Evolutionary conservation across 257 asterid genomes (phyloP), one percentile per base, ranked within the genome.

Genomic region (Nicotiana benthamiana): DNA sequence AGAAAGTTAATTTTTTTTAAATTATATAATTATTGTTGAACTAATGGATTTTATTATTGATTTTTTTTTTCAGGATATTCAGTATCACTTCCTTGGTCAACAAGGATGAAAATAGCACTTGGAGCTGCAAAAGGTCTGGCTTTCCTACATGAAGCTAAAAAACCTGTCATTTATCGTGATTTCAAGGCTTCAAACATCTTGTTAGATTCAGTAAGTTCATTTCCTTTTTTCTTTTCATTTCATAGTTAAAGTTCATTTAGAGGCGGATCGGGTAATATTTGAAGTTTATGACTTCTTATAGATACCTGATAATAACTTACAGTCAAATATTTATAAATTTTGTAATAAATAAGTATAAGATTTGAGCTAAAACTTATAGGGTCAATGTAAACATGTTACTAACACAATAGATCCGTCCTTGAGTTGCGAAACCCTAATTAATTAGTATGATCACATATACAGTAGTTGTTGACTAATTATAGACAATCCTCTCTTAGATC

Each of bases 61-160:
- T 1, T 46, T 6, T 5, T 12, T 46, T 6, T 17, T n/a, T 22
- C 87, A 95, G 98, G 95, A 85, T 93, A 83, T 87, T 92, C 98
- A 5, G 92, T 85, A 74, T 89, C 98, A 76, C 95, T 95, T 63
- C 94, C 98, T 43, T 95, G 98, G 98, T 83, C 94, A 61, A 87
- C 96, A 28, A 89, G 98, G 79, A 90, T 95, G 90, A 93, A 93
- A 82, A 95, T 95, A 60, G 98, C 98, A 15, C 66, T 86, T 77
- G 98, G 98, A 75, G 98, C 98, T 77, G 98, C 98, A 13, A 90
- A 92, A 75, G 98, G 98, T 9, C 96, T 95, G 27, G 96, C 90
- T 11, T 93, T 93, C 84, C 97, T 95, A n/a, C 98, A 95, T 40
- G 98, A 92, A 84, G 95, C 98, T 54, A 88, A 92, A 77, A 90